These are phyloP conservation scores for Tricholoma sp. DNA, from an alignment of 768 basidiomycete species.

Conservation along the genomic window DNA sequence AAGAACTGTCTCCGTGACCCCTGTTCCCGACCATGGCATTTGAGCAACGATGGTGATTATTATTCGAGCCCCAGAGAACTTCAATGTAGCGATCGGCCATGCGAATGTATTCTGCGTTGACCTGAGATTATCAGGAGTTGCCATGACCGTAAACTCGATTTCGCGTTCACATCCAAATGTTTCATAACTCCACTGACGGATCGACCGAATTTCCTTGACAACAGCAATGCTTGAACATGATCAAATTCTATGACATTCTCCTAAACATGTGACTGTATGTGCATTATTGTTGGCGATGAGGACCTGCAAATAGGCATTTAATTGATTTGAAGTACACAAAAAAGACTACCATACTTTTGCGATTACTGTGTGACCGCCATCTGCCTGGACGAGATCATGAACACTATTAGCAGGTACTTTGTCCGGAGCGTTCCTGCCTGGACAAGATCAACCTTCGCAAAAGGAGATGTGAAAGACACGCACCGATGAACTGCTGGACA, in stretches of 20 bases:
- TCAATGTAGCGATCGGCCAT: slow-evolving; percentile 99
- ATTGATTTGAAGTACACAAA: slow-evolving; percentile 6
- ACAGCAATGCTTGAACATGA: slow-evolving; percentile 80
- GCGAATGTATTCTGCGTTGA: slow-evolving; percentile 99
- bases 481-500: too few relatives aligned
- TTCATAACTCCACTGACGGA: slow-evolving; percentile 99
- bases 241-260: slow-evolving; percentile 1
- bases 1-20: too few relatives aligned
- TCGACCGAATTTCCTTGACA: slow-evolving; percentile 98
- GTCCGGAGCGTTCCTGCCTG: slow-evolving; percentile 91
- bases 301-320: slow-evolving; percentile 47
- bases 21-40: too few relatives aligned
- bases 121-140: slow-evolving; percentile 96
- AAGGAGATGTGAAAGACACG: slow-evolving; percentile 8
- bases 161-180: slow-evolving; percentile 95
- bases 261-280: too few relatives aligned
- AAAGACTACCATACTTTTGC: too few relatives aligned
- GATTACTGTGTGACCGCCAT: too few relatives aligned
- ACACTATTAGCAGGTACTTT: slow-evolving; percentile 75
- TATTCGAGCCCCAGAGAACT: slow-evolving; percentile 96
- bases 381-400: too few relatives aligned
- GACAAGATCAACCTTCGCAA: slow-evolving; percentile 10
- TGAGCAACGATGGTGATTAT: slow-evolving; percentile 31
- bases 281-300: slow-evolving; percentile 99
- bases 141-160: slow-evolving; percentile 99